Percentiles rank a stretch among this genome's conserved stretches.
Conservation (phyloP, 441 rosid genomes). For the Geranium incanum region DNA sequence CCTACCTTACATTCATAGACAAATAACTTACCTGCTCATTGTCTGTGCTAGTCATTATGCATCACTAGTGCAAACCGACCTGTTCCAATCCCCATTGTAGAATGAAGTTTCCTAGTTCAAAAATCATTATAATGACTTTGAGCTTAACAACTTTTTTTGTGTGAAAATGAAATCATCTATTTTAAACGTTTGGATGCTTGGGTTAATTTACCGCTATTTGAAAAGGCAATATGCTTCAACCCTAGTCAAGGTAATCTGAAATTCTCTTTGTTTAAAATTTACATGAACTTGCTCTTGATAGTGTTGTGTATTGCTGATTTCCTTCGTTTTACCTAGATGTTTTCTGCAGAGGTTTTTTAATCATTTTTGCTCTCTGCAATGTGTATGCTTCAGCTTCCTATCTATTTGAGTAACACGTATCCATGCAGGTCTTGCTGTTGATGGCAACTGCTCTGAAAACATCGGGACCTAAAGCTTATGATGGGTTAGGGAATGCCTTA, state of each 20-base stretch:
- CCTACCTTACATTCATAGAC: not conserved
- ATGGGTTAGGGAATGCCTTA: constrained; percentile 28
- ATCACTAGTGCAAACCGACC: not conserved
- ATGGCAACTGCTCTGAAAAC: constrained; percentile 82
- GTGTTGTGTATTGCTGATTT: not conserved
- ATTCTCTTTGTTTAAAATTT: constrained; percentile 2
- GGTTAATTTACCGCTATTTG: not conserved
- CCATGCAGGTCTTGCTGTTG: constrained; percentile 70
- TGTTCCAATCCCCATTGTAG: not conserved
- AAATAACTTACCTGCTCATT: not conserved
- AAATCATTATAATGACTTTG: not conserved
- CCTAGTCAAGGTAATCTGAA: not conserved
- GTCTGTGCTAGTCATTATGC: not conserved
- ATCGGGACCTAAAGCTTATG: constrained; percentile 36
- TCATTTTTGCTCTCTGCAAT: not conserved
- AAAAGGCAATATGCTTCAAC: not conserved
- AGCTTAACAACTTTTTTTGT: not conserved
- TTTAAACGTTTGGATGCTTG: not conserved
- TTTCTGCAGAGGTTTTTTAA: not conserved
- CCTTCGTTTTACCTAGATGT: not conserved
- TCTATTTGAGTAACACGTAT: constrained; percentile 8
- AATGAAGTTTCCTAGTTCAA: not conserved
- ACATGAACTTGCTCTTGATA: not conserved
- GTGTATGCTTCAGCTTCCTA: not conserved
- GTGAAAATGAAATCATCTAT: not conserved